Base-by-base conservation (phyloP, 306 rosid genomes). In the Parietaria judaica region DNA sequence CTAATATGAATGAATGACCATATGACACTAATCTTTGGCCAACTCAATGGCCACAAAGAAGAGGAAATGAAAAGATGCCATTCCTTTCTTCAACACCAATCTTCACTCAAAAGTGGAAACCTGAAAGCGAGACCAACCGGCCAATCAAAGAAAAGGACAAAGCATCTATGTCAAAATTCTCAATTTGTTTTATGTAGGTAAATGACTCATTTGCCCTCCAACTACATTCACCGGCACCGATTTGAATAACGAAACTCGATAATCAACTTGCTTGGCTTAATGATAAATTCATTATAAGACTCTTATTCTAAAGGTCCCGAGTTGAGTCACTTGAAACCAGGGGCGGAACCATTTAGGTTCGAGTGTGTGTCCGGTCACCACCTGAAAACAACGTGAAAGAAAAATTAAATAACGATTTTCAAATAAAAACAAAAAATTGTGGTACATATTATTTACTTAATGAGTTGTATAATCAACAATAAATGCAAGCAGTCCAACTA, bases 91-190 rank as follows among this genome's bases (percentile, higher is more conserved):
- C 9, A 12, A 51, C 57, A 47, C 48, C 64, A 69, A 73, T 78
- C 76, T 70, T 74, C 79, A 64, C 61, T 15, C 70, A 50, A 67
- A 63, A 64, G 68, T 49, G 58, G 56, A 66, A 54, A 59, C 49
- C 62, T 74, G 51, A 58, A 56, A 73, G 62, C 57, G 63, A 81
- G 76, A 61, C 71, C 56, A 80, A 71, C 97, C 84, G 75, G 72
- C 84, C 80, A 60, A 54, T 58, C 67, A 59, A 72, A 68, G 70
- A 78, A 73, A 72, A 66, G 79, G 79, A 75, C 83, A 84, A 72
- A 69, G 87, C 64, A 80, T 82, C 73, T 49, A 50, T 68, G 43
- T 75, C 84, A 58, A 61, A 53, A 13, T 23, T 52, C 66, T 63
- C 59, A 66, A 56, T 65, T 65, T 79, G 46, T 15, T 72, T 56